Evolutionary conservation across 2,329 filamentous ascomycete genomes (phyloP).

Genomic region (Xylaria hypoxylon): DNA sequence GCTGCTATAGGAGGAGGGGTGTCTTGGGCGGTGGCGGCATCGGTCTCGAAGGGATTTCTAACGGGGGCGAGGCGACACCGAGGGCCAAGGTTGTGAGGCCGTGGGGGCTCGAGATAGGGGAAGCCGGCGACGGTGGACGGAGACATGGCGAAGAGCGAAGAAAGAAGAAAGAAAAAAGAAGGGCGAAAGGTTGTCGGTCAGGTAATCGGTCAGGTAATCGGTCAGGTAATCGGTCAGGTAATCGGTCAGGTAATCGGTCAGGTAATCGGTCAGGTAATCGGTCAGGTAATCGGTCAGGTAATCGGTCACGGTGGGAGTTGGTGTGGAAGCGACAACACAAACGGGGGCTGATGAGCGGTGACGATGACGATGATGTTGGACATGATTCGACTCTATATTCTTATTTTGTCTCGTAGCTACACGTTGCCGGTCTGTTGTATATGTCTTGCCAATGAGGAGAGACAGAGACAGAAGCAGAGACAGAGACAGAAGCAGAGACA

Average conservation of each 20-base stretch:
- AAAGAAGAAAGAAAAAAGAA: too few relatives aligned
- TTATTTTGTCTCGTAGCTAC: conserved; percentile 15
- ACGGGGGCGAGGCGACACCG: conserved; percentile 68
- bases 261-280: too few relatives aligned
- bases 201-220: too few relatives aligned
- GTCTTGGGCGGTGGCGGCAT: conserved; percentile 54
- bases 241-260: too few relatives aligned
- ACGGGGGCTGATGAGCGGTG: conserved; percentile 8
- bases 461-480: not conserved
- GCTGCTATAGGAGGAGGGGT: conserved; percentile 71
- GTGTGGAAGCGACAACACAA: conserved; percentile 1
- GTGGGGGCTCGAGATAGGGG: conserved; percentile 41
- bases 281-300: too few relatives aligned
- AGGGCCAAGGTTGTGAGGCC: conserved; percentile 68
- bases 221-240: too few relatives aligned
- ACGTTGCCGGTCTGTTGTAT: conserved; percentile 2
- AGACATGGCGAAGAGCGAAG: conserved; percentile 43
- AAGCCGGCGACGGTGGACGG: conserved; percentile 37
- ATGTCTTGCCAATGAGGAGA: not conserved
- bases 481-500: not conserved
- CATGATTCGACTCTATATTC: conserved; percentile 22
- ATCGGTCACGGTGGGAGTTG: conserved; percentile 28
- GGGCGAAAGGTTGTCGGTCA: too few relatives aligned
- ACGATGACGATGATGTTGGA: conserved; percentile 19
- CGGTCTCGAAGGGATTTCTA: conserved; percentile 52